phyloP scores from a whole-genome alignment of 2,329 filamentous ascomycete genomes.

The Calycina herbarum region DNA sequence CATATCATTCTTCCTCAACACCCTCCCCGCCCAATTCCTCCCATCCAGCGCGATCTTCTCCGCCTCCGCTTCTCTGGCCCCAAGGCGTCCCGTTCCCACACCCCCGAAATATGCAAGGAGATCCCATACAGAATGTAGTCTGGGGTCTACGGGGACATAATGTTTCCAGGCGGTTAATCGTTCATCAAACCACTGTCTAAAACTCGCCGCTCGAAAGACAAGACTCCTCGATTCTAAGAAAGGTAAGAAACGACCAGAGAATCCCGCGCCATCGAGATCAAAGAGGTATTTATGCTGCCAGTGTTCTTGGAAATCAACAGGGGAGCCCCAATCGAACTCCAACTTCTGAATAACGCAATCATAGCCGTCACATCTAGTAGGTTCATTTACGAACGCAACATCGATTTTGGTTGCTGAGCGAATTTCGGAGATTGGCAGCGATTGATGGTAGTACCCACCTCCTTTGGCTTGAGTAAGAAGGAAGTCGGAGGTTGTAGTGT shows the following conservation, averaged over 20 bases:
- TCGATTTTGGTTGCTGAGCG: constrained; percentile 33
- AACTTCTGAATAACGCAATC: constrained; percentile 38
- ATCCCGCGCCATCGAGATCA: constrained; percentile 58
- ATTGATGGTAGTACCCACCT: constrained; percentile 41
- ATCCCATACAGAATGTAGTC: constrained; percentile 29
- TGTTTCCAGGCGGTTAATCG: constrained; percentile 62
- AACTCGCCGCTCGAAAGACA: constrained; percentile 60
- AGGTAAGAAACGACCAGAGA: constrained; percentile 49
- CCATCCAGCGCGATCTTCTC: constrained; percentile 53
- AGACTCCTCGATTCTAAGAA: constrained; percentile 51
- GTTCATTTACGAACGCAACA: constrained; percentile 44
- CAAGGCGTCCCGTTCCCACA: constrained; percentile 14
- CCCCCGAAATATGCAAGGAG: constrained; percentile 36
- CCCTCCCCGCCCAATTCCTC: constrained; percentile 54
- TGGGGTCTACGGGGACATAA: constrained; percentile 60
- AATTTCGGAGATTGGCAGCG: constrained; percentile 43
- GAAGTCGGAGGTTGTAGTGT: constrained; percentile 36
- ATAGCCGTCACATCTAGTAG: constrained; percentile 37
- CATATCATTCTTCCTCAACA: constrained; percentile 58
- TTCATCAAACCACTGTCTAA: constrained; percentile 64
- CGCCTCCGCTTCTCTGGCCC: constrained; percentile 39
- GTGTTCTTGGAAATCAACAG: constrained; percentile 40
- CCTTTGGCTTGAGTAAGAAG: constrained; percentile 32
- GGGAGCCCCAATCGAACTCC: constrained; percentile 32
- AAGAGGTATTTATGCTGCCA: constrained; percentile 54